phyloP scores from a whole-genome alignment of 75 land plant genomes.

The Selaginella moellendorffii region DNA sequence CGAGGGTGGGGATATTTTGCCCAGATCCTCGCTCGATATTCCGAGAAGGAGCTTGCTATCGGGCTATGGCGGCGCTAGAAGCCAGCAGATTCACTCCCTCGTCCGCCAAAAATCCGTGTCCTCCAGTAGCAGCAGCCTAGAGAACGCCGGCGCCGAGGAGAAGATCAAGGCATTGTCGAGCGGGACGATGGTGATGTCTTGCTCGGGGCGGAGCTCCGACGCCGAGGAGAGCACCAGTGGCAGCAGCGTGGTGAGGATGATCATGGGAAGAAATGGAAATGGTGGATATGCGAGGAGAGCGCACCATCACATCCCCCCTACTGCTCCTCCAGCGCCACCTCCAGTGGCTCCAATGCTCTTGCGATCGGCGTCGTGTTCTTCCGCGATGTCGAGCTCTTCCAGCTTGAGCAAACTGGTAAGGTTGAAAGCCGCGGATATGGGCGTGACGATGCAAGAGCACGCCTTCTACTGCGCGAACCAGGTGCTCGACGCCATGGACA shows the following conservation, averaged over 20 bases:
- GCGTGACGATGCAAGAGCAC: constrained; percentile 32
- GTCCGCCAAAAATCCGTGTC: not conserved
- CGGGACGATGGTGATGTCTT: no score
- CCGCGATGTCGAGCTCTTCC: not conserved
- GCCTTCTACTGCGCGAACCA: constrained; percentile 45
- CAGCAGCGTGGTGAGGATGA: not conserved
- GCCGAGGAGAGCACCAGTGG: not conserved
- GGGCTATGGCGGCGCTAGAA: no score
- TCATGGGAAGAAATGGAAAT: no score
- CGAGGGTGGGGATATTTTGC: not conserved
- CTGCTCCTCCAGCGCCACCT: not conserved
- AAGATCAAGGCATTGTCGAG: not conserved
- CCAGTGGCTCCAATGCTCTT: not conserved
- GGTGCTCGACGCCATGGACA: constrained; percentile 27
- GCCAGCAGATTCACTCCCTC: not conserved
- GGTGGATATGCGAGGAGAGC: no score
- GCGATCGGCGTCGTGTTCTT: not conserved
- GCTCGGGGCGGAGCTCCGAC: not conserved
- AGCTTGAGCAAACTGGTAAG: constrained; percentile 13
- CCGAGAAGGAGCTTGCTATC: no score
- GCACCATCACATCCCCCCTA: no score
- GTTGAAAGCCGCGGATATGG: constrained; percentile 58
- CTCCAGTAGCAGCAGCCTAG: not conserved
- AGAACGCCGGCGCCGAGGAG: not conserved
- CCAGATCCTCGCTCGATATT: no score